Base-by-base conservation (phyloP, 495 filamentous ascomycete species). In the Podospora australis region DNA sequence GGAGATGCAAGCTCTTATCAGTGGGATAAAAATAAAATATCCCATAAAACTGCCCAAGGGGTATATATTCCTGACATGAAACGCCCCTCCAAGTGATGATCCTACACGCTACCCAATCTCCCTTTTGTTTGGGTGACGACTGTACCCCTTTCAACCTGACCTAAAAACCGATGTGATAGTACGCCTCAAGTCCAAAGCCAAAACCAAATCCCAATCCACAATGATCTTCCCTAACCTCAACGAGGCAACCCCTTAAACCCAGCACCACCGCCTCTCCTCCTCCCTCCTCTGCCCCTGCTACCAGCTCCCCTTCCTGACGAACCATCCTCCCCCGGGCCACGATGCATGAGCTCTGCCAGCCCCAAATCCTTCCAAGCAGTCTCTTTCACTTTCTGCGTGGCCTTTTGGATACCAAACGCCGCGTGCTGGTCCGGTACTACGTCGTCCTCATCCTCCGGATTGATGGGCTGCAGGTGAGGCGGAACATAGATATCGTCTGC, bases 401-500 rank as follows among this genome's bases (percentile, higher is more conserved):
- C 92, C 56, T 90, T 79, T 57, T 84, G 78, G 57, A 98, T 96
- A 2, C 92, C 92, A 69, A 96, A 98, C 5, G 92, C 92, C 1
- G 92, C 90, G 66, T 98, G 92, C 72, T 96, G 90, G 59, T 97
- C 90, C 1, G 92, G 92, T 9, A 98, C 90, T 3, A 98, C 86
- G 54, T 97, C 92, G 58, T 98, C 92, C 68, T 98, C 92, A 63
- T 98, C 92, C 68, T 97, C 92, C 0, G 92, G 92, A 66, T 96
- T 96, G 39, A 90, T 75, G 1, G 92, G 92, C 65, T 95, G 89
- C 66, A 90, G 81, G 48, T 96, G 87, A 2, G 86, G 84, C 6
- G 86, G 80, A 4, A 98, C 86, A 71, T 90, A 89, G 66, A 98
- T 88, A 46, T 94, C 87, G 58, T 83, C 80, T 46, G 73, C 66